A percentile compares a stretch with the other conserved stretches of the same genome.
These are phyloP conservation scores for Fraxinus pennsylvanica DNA, from an alignment of 257 asterid species.

Conservation along the genomic window DNA sequence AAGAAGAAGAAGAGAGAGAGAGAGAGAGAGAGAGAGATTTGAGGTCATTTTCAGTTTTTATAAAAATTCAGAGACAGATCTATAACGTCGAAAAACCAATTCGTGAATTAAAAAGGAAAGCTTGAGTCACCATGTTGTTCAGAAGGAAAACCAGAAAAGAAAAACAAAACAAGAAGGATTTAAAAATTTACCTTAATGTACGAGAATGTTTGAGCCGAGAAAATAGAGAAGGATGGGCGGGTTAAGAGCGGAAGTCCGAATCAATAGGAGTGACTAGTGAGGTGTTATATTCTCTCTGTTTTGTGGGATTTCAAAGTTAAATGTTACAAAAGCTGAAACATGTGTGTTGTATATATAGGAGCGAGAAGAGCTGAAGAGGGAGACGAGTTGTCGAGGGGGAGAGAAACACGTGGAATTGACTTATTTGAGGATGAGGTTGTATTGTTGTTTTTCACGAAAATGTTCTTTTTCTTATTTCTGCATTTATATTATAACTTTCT, in stretches of 20 bases:
- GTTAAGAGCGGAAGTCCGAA: neutral
- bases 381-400: neutral
- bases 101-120: no score
- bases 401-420: conserved; percentile 8
- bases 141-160: neutral
- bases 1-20: no score
- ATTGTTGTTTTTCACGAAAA: neutral
- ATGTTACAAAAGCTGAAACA: neutral
- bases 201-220: neutral
- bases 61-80: neutral
- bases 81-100: neutral
- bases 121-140: neutral
- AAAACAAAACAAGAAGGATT: neutral
- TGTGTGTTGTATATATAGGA: neutral
- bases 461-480: no score
- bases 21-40: no score
- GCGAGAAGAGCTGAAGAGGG: neutral
- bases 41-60: neutral
- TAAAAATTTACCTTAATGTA: neutral
- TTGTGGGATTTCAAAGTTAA: neutral
- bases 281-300: neutral
- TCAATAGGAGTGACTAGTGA: neutral
- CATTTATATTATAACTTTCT: no score
- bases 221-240: neutral
- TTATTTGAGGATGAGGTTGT: neutral